Base-by-base conservation (phyloP, 1,284 basidiomycete genomes). In the Ustilago trichophora region DNA sequence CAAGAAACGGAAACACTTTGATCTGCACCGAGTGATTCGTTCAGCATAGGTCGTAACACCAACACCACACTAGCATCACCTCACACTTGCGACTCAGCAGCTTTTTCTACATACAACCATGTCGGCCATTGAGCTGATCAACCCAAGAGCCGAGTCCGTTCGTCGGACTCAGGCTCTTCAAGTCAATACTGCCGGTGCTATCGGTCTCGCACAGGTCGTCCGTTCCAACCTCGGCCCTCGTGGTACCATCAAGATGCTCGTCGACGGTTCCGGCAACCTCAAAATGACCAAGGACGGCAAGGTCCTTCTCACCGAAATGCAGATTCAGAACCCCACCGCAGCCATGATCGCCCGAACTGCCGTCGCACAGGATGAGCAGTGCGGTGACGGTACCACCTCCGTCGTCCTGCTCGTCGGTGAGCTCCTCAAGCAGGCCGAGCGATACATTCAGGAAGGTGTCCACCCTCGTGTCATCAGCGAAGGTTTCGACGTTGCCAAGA, bases 241-340 rank as follows among this genome's bases (percentile, higher is more conserved):
- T 55, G 57, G 75, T 59, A 98, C 95, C 3, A 88, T 98, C 74
- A 99, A 99, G 86, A 97, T 99, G 94, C 89, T 99, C 40, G 96
- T 99, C 41, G 96, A 98, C 83, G 96, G 96, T 58, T 87, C 94
- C n/a, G 96, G 96, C 13, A 93, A 96, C 85, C 94, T 99, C 83
- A 98, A 98, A 87, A 96, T 99, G 92, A 98, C 96, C 75, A 99
- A 98, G 85, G 96, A 98, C 81, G 96, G 96, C 75, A 98, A 98
- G 85, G 95, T 98, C 37, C 85, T 99, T 51, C 87, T 99, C 52
- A 97, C 94, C 35, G 96, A 99, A 85, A 99, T 99, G 96, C 96
- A 98, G 85, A 99, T 99, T 78, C 75, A 87, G 84, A 98, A 99
- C 83, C 96, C 96, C 16, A 98, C 96, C 10, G 96, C 96, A 10